Percentiles rank a stretch among this genome's conserved stretches.
Evolutionary conservation across 495 filamentous ascomycete genomes (phyloP).

Genomic region (Xylaria bambusicola): DNA sequence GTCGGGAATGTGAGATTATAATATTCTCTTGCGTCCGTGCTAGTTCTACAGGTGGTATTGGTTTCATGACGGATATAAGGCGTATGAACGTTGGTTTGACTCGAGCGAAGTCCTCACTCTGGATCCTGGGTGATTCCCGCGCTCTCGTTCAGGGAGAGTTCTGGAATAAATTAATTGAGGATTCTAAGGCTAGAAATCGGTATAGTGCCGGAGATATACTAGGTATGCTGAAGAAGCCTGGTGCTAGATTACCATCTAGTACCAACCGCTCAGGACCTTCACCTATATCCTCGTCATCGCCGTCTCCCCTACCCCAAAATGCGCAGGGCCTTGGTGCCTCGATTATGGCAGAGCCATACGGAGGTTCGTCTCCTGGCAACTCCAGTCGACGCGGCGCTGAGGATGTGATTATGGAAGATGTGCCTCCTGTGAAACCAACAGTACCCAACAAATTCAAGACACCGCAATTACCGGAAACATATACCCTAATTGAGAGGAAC

Average conservation of each 20-base stretch:
- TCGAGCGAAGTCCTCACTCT: slow-evolving; percentile 91
- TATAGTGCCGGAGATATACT: slow-evolving; percentile 73
- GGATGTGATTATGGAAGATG: slow-evolving; percentile 36
- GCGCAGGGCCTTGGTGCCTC: not conserved
- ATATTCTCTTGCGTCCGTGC: slow-evolving; percentile 98
- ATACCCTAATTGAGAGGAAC: slow-evolving; percentile 26
- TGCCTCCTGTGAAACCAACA: slow-evolving; percentile 17
- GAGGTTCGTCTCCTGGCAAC: not conserved
- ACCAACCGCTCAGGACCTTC: slow-evolving; percentile 8
- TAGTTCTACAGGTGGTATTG: slow-evolving; percentile 83
- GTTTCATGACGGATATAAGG: slow-evolving; percentile 95
- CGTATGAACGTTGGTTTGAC: slow-evolving; percentile 99
- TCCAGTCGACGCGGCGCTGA: not conserved
- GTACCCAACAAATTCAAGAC: slow-evolving; percentile 27
- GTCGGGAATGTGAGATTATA: slow-evolving; percentile 93
- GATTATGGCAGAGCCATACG: not conserved
- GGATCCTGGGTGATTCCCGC: slow-evolving; percentile 89
- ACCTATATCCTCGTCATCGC: slow-evolving; percentile 5
- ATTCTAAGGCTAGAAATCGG: slow-evolving; percentile 71
- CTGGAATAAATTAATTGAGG: slow-evolving; percentile 81
- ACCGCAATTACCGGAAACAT: slow-evolving; percentile 26
- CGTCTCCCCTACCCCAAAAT: slow-evolving; percentile 2
- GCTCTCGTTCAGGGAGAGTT: slow-evolving; percentile 84
- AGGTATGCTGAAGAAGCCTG: slow-evolving; percentile 42
- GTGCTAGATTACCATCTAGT: slow-evolving; percentile 23